These are phyloP conservation scores for Schwanniomyces sp. DNA, from an alignment of 805 yeast species.

Conservation along the genomic window DNA sequence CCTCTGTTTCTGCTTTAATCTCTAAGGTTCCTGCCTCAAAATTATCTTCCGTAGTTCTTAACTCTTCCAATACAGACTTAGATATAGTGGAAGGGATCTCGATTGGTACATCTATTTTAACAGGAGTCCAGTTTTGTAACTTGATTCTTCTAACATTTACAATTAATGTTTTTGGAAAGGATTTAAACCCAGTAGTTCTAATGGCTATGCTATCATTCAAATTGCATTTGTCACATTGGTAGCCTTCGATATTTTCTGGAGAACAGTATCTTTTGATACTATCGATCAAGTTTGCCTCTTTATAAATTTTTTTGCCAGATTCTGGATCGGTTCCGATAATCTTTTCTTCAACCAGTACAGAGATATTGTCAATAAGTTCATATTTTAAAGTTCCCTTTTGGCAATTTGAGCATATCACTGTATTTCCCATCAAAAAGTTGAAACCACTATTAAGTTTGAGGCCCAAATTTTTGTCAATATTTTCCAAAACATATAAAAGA, in stretches of 20 bases:
- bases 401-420: constrained; percentile 60
- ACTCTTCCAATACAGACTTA: constrained; percentile 43
- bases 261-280: constrained; percentile 47
- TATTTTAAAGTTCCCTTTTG: constrained; percentile 55
- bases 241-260: constrained; percentile 59
- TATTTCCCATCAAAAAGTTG: constrained; percentile 64
- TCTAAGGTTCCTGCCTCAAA: constrained; percentile 24
- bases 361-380: constrained; percentile 61
- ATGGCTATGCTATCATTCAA: constrained; percentile 28
- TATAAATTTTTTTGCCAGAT: constrained; percentile 45
- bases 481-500: constrained; percentile 63
- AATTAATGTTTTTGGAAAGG: constrained; percentile 71
- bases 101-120: constrained; percentile 76
- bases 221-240: constrained; percentile 59
- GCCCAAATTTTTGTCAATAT: constrained; percentile 51
- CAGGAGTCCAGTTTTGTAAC: constrained; percentile 87
- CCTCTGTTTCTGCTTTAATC: constrained; percentile 18
- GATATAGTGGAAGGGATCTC: constrained; percentile 36
- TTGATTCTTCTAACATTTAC: constrained; percentile 78
- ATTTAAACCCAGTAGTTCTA: constrained; percentile 49
- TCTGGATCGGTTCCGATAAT: constrained; percentile 37
- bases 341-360: constrained; percentile 57
- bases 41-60: constrained; percentile 41
- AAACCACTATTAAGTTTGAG: constrained; percentile 54
- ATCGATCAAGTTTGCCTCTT: constrained; percentile 48